Conservation (phyloP, 2,329 filamentous ascomycete species). For the Fonsecaea pugnacius region DNA sequence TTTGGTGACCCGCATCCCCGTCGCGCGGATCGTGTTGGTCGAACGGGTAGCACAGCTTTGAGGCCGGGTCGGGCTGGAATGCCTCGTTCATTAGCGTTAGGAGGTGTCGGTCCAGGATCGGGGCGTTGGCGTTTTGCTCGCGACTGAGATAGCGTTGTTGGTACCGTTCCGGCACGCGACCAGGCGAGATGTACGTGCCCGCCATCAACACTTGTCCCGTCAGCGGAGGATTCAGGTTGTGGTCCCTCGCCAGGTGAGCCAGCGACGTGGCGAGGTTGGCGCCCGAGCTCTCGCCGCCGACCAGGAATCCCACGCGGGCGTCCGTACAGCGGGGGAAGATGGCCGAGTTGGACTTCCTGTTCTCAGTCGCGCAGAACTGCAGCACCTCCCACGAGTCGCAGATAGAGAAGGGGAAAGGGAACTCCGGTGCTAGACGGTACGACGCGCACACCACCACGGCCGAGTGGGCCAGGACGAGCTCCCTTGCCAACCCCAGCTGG, state of each 20-base stretch:
- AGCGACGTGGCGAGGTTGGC: conserved; percentile 48
- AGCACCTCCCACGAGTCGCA: conserved; percentile 54
- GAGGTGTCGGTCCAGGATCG: conserved; percentile 41
- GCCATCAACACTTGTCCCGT: conserved; percentile 54
- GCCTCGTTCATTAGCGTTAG: conserved; percentile 39
- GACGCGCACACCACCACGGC: conserved; percentile 37
- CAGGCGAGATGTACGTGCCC: conserved; percentile 42
- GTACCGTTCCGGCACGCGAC: conserved; percentile 46
- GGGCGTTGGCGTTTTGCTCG: conserved; percentile 49
- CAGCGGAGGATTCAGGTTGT: conserved; percentile 48
- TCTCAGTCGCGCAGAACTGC: conserved; percentile 46
- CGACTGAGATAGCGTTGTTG: conserved; percentile 45
- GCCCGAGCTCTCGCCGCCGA: conserved; percentile 56
- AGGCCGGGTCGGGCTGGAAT: conserved; percentile 42
- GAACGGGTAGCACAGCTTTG: conserved; percentile 42
- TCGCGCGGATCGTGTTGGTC: conserved; percentile 38
- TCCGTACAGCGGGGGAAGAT: conserved; percentile 48
- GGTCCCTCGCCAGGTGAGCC: conserved; percentile 48
- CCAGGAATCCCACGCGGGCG: conserved; percentile 52
- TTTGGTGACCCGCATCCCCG: conserved; percentile 33
- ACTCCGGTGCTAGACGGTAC: conserved; percentile 51
- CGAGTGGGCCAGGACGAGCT: conserved; percentile 32
- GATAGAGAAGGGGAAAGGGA: conserved; percentile 51
- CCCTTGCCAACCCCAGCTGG: conserved; percentile 32
- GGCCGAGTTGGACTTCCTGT: conserved; percentile 32